Percentiles rank a stretch among this genome's conserved stretches.
Evolutionary conservation across 192 early-diverging fungal genomes (phyloP).

Genomic region (Coemansia asiatica): DNA sequence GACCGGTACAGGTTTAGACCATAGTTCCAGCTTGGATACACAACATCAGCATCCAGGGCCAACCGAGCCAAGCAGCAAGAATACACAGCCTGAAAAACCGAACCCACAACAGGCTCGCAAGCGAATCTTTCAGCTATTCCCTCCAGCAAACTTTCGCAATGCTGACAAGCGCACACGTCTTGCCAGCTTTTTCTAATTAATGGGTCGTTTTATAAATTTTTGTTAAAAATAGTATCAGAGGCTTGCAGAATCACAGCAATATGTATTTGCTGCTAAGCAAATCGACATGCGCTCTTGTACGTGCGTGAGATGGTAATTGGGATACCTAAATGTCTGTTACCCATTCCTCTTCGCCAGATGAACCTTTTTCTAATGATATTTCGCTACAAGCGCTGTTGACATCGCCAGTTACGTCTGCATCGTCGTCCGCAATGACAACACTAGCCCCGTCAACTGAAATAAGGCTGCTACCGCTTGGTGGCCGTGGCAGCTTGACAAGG

Average conservation of each 20-base stretch:
- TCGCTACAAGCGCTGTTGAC: constrained; percentile 1
- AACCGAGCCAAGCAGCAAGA: constrained; percentile 13
- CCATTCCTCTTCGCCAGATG: constrained; percentile 47
- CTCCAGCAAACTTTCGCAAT: constrained; percentile 45
- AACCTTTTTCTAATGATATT: constrained; percentile 22
- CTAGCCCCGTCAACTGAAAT: too few species aligned
- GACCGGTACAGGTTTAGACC: neutral
- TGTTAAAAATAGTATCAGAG: too few species aligned
- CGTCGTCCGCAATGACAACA: constrained; percentile 2
- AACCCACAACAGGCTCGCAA: constrained; percentile 14
- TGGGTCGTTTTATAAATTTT: too few species aligned
- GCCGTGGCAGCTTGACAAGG: constrained; percentile 13
- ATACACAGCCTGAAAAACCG: neutral
- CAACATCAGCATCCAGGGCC: neutral
- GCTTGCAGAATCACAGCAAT: too few species aligned
- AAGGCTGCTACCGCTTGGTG: constrained; percentile 13
- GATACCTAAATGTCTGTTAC: constrained; percentile 43
- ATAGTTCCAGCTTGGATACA: neutral
- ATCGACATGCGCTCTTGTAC: too few species aligned
- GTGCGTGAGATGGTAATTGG: too few species aligned
- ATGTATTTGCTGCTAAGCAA: too few species aligned
- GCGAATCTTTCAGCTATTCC: constrained; percentile 35
- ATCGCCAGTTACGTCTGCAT: neutral
- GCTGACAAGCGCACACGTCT: constrained; percentile 46
- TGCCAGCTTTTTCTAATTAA: constrained; percentile 24